These are phyloP conservation scores for Fusarium globosum DNA, from an alignment of 2,329 filamentous ascomycete genomes.

Conservation along the genomic window DNA sequence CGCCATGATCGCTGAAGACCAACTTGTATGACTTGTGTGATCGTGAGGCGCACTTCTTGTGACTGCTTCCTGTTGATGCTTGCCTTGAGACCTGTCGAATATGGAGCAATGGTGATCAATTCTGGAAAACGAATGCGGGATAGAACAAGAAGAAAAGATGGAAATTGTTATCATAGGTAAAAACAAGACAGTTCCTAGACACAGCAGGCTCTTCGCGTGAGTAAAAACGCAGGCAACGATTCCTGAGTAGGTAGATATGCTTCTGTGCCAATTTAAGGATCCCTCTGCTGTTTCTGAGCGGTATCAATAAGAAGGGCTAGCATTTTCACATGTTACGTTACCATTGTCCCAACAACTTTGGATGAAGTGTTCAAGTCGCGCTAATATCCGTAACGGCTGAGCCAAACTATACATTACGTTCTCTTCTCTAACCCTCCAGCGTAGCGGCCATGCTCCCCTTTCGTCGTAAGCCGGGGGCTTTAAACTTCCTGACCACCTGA, in stretches of 20 bases:
- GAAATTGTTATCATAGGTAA: neutral
- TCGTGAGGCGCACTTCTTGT: neutral
- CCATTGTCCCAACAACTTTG: neutral
- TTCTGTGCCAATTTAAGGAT: neutral
- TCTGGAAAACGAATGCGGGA: neutral
- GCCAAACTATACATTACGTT: constrained; percentile 23
- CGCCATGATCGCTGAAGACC: neutral
- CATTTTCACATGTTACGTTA: constrained; percentile 8
- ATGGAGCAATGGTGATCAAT: neutral
- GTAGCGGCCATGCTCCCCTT: constrained; percentile 55
- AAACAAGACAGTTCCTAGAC: neutral
- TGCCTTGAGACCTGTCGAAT: neutral
- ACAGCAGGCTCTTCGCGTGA: neutral
- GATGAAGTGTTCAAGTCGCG: constrained; percentile 18
- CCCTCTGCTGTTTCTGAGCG: neutral
- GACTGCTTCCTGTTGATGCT: neutral
- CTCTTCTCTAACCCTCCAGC: constrained; percentile 38
- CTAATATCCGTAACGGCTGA: constrained; percentile 14
- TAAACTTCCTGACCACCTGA: constrained; percentile 76
- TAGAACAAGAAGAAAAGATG: neutral
- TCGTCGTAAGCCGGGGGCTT: constrained; percentile 62
- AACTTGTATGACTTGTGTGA: neutral
- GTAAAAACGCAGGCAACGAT: neutral
- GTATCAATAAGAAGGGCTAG: neutral
- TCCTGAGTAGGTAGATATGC: neutral